Evolutionary conservation across 2,329 filamentous ascomycete genomes (phyloP).

Genomic region (Cladobotryum mycophilum): DNA sequence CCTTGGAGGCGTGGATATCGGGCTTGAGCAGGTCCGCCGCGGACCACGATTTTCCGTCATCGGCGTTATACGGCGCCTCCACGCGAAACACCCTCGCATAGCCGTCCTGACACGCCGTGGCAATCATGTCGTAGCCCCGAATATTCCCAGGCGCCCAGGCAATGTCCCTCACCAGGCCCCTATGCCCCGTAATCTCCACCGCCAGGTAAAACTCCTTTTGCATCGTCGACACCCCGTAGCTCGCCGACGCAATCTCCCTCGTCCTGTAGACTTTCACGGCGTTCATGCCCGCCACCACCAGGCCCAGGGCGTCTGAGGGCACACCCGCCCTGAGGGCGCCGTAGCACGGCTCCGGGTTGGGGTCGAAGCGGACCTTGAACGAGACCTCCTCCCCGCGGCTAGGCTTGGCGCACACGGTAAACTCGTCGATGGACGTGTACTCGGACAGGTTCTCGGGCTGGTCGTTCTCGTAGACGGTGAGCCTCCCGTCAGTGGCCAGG

Average conservation of each 20-base stretch:
- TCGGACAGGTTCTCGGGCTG: constrained; percentile 74
- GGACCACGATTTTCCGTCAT: constrained; percentile 46
- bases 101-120: constrained; percentile 89
- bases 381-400: constrained; percentile 77
- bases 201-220: constrained; percentile 80
- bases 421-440: constrained; percentile 69
- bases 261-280: constrained; percentile 79
- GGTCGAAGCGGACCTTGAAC: constrained; percentile 83
- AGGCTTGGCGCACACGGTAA: constrained; percentile 65
- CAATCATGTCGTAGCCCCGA: constrained; percentile 81
- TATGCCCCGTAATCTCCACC: constrained; percentile 66
- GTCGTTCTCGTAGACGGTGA: constrained; percentile 78
- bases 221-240: constrained; percentile 47
- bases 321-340: constrained; percentile 74
- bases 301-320: constrained; percentile 66
- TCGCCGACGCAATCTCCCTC: constrained; percentile 47
- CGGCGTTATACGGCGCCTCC: constrained; percentile 48
- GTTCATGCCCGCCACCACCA: constrained; percentile 84
- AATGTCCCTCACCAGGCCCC: constrained; percentile 75
- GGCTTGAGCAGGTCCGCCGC: constrained; percentile 37
- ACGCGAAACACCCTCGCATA: constrained; percentile 83
- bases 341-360: constrained; percentile 76
- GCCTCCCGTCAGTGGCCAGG: constrained; percentile 72
- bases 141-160: constrained; percentile 92
- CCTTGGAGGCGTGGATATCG: constrained; percentile 17